Conservation (phyloP, 371 early-diverging fungal genomes). For the Thermomucor indicae-seudaticae region DNA sequence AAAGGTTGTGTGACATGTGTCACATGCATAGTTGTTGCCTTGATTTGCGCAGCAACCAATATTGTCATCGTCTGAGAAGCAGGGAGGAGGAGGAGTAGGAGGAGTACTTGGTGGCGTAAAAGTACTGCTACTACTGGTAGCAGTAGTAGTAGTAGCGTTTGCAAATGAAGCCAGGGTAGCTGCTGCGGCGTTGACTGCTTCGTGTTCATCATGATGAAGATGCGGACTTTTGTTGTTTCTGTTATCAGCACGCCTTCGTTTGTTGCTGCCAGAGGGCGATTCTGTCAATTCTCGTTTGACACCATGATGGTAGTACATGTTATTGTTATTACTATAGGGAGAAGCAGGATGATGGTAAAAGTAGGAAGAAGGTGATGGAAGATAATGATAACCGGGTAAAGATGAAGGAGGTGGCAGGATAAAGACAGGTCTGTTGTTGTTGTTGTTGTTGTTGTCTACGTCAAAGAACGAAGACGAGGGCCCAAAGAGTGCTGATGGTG, state of each 20-base stretch:
- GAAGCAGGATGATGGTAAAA: slow-evolving; percentile 7
- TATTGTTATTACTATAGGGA: too few species aligned
- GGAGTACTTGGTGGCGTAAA: background rate
- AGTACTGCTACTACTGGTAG: background rate
- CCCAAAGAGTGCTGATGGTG: slow-evolving; percentile 23
- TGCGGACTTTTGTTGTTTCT: background rate
- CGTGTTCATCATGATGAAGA: slow-evolving; percentile 14
- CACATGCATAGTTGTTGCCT: slow-evolving; percentile 26
- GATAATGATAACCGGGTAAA: slow-evolving; percentile 29
- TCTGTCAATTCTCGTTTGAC: slow-evolving; percentile 6
- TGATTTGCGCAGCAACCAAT: slow-evolving; percentile 16
- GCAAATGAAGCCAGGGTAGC: slow-evolving; percentile 44
- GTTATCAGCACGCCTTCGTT: background rate
- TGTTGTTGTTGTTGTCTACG: background rate
- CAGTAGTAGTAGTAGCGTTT: slow-evolving; percentile 6
- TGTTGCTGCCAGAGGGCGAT: background rate
- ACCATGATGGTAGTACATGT: slow-evolving; percentile 7
- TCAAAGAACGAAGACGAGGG: slow-evolving; percentile 1
- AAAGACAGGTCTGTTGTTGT: slow-evolving; percentile 19
- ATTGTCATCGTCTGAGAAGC: too few species aligned
- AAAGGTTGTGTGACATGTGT: slow-evolving; percentile 24
- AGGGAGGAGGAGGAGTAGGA: background rate
- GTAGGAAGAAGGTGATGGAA: slow-evolving; percentile 8
- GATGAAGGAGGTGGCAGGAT: slow-evolving; percentile 39
- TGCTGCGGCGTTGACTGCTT: slow-evolving; percentile 36